phyloP scores from a whole-genome alignment of 2,329 filamentous ascomycete genomes.

The Nemania sp. region DNA sequence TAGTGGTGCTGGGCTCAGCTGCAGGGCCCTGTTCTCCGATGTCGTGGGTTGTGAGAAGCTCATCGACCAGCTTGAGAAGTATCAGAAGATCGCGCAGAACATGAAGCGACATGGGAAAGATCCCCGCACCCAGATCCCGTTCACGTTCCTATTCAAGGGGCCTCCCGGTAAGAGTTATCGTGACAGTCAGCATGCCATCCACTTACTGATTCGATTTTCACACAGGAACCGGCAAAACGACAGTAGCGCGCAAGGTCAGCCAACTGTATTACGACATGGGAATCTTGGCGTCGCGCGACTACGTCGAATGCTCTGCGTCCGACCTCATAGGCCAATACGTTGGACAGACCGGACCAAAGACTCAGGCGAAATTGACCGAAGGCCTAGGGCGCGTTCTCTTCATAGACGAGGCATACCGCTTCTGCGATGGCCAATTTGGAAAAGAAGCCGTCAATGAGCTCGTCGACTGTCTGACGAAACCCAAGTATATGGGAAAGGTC shows the following conservation, averaged over 20 bases:
- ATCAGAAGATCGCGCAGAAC: constrained; percentile 51
- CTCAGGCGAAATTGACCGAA: constrained; percentile 54
- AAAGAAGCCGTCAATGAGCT: constrained; percentile 60
- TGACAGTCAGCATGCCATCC: too few species aligned
- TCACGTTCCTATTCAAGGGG: constrained; percentile 63
- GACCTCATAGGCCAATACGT: constrained; percentile 71
- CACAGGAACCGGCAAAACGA: constrained; percentile 61
- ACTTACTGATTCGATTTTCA: constrained; percentile 15
- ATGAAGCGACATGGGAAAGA: constrained; percentile 52
- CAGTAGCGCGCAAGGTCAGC: constrained; percentile 72
- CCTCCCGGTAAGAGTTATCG: constrained; percentile 53
- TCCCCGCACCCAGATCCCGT: constrained; percentile 55
- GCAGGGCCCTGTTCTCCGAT: neutral
- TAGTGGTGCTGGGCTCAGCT: neutral
- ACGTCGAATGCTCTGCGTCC: constrained; percentile 68
- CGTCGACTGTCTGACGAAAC: constrained; percentile 57
- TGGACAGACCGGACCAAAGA: constrained; percentile 64
- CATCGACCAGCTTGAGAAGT: constrained; percentile 47
- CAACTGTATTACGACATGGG: constrained; percentile 78
- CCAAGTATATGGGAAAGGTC: constrained; percentile 60
- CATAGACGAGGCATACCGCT: constrained; percentile 73
- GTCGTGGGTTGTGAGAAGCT: constrained; percentile 5
- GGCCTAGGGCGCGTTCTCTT: constrained; percentile 69
- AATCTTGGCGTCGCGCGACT: constrained; percentile 62
- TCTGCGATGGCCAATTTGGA: constrained; percentile 60